These are phyloP conservation scores for Trypethelium eluteriae DNA, from an alignment of 495 filamentous ascomycete species.

Conservation along the genomic window DNA sequence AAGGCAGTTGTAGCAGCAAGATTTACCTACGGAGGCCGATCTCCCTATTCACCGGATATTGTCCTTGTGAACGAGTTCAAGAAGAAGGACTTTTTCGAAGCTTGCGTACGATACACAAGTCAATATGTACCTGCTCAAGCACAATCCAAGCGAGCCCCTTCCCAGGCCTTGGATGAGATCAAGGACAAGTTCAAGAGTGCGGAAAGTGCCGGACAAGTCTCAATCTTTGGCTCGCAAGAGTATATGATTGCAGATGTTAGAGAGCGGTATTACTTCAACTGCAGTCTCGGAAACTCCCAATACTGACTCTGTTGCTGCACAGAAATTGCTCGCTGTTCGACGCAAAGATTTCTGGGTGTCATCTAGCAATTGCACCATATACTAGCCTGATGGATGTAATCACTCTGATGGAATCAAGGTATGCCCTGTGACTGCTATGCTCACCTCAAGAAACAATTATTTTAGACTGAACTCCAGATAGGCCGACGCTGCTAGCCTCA, in stretches of 20 bases:
- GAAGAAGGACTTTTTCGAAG: slow-evolving; percentile 44
- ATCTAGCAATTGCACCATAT: neutral
- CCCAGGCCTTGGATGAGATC: neutral
- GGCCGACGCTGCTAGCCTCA: slow-evolving; percentile 35
- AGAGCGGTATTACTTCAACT: neutral
- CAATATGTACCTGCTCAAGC: slow-evolving; percentile 29
- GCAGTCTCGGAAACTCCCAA: neutral
- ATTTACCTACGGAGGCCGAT: slow-evolving; percentile 44
- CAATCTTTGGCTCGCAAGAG: slow-evolving; percentile 11
- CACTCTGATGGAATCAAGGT: slow-evolving; percentile 12
- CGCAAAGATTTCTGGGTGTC: neutral
- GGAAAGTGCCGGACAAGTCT: neutral
- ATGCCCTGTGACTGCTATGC: slow-evolving; percentile 9
- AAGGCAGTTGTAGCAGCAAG: slow-evolving; percentile 41
- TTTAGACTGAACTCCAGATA: neutral
- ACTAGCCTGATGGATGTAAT: slow-evolving; percentile 9
- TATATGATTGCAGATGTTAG: slow-evolving; percentile 2
- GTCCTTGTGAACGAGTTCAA: slow-evolving; percentile 51
- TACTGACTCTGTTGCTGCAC: neutral
- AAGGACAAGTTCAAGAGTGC: slow-evolving; percentile 11
- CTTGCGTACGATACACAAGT: slow-evolving; percentile 36
- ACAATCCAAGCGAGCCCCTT: slow-evolving; percentile 1
- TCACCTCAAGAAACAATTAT: slow-evolving; percentile 4
- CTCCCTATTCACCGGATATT: slow-evolving; percentile 47
- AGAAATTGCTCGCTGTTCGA: neutral